These are phyloP conservation scores for Areca catechu DNA, from an alignment of 176 grass and related monocot species.

Conservation along the genomic window DNA sequence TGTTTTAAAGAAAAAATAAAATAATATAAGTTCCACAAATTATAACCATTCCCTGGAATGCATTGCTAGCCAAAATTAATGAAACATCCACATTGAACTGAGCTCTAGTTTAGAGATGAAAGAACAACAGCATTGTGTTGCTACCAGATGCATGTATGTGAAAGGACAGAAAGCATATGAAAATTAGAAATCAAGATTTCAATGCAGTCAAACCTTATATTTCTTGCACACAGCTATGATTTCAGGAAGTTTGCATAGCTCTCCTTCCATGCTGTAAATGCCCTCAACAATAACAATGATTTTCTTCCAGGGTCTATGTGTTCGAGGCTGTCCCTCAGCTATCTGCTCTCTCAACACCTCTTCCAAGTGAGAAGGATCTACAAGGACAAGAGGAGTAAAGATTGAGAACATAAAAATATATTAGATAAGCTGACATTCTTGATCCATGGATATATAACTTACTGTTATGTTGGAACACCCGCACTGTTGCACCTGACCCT, in stretches of 20 bases:
- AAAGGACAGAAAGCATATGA: too few relatives aligned
- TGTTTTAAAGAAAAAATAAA: constrained; percentile 27
- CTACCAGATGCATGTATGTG: too few relatives aligned
- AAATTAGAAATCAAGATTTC: neutral
- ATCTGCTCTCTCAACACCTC: constrained; percentile 6
- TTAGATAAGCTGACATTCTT: too few relatives aligned
- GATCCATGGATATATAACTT: too few relatives aligned
- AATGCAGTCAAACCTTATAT: constrained; percentile 36
- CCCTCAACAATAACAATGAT: constrained; percentile 4
- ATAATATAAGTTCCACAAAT: neutral
- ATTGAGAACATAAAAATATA: too few relatives aligned
- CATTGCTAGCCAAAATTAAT: too few relatives aligned
- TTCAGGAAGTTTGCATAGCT: constrained; percentile 9
- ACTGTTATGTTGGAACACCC: constrained; percentile 4
- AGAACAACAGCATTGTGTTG: too few relatives aligned
- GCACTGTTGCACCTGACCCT: neutral
- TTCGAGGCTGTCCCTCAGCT: neutral
- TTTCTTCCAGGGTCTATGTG: constrained; percentile 2
- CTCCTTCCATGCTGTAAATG: constrained; percentile 7
- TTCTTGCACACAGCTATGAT: constrained; percentile 9
- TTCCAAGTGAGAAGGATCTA: constrained; percentile 21
- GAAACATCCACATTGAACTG: too few relatives aligned
- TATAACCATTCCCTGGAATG: too few relatives aligned
- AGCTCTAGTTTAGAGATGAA: too few relatives aligned
- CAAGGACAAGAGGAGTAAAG: constrained; percentile 13